A percentile compares a stretch with the other conserved stretches of the same genome.
Evolutionary conservation across 1,139 yeast genomes (phyloP).

Genomic region (Suhomyces bolitotheri): DNA sequence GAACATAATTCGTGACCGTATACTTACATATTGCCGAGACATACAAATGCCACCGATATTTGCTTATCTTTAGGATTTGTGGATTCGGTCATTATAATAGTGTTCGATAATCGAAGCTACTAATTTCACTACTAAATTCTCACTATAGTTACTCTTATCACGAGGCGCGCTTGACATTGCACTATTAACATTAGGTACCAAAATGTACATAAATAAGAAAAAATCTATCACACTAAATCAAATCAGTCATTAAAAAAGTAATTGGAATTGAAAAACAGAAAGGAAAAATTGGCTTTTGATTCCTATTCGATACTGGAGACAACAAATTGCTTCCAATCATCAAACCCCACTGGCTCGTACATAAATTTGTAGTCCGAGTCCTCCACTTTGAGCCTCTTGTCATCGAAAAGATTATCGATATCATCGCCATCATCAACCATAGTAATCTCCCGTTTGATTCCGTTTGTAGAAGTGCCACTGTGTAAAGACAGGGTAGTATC

Average conservation of each 20-base stretch:
- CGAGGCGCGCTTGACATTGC: no score
- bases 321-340: constrained; percentile 41
- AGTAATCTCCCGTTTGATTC: constrained; percentile 27
- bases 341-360: constrained; percentile 39
- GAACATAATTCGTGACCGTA: no score
- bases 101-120: no score
- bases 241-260: no score
- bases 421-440: constrained; percentile 29
- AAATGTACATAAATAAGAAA: no score
- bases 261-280: not conserved
- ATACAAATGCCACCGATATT: constrained; percentile 80
- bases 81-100: no score
- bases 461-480: constrained; percentile 4
- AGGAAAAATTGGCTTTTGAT: no score
- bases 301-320: constrained; percentile 18
- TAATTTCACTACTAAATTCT: no score
- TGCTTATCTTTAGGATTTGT: constrained; percentile 28
- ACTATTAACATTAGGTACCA: no score
- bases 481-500: constrained; percentile 8
- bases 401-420: constrained; percentile 38
- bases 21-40: constrained; percentile 85
- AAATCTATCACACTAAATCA: no score
- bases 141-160: no score
- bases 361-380: constrained; percentile 25
- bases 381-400: constrained; percentile 34